Evolutionary conservation across 1,284 basidiomycete species (phyloP).

Genomic region (Pascua sp.): DNA sequence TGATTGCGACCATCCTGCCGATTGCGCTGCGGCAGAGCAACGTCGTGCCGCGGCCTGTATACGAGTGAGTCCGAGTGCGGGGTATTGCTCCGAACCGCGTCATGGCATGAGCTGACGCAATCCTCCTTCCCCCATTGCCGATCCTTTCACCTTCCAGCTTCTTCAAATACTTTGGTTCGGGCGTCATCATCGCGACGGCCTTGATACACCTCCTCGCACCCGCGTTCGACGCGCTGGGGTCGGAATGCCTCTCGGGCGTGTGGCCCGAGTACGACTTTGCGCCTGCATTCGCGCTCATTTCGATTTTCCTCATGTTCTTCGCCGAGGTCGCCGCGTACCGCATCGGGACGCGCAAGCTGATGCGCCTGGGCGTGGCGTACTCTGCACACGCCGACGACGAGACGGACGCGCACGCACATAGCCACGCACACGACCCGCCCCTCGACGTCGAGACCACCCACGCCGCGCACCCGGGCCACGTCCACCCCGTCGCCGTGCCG

Average conservation of each 20-base stretch:
- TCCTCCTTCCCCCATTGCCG: background rate
- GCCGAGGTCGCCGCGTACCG: constrained; percentile 80
- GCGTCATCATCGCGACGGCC: constrained; percentile 88
- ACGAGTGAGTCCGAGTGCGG: constrained; percentile 60
- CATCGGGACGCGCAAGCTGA: constrained; percentile 44
- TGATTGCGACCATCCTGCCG: constrained; percentile 72
- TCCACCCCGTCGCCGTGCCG: constrained; percentile 19
- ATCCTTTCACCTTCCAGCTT: constrained; percentile 54
- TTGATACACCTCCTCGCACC: constrained; percentile 83
- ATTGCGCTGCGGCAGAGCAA: constrained; percentile 64
- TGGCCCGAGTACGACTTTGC: constrained; percentile 79
- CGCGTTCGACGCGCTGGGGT: constrained; percentile 66
- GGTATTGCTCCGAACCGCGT: background rate
- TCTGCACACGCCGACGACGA: constrained; percentile 53
- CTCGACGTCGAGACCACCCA: constrained; percentile 28
- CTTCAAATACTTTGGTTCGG: constrained; percentile 92
- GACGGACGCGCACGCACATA: constrained; percentile 59
- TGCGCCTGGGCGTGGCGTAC: constrained; percentile 38
- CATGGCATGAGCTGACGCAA: background rate
- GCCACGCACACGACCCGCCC: constrained; percentile 62
- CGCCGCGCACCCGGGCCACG: constrained; percentile 14
- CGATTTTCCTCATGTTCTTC: constrained; percentile 79
- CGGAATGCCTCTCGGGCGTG: constrained; percentile 64
- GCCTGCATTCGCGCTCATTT: constrained; percentile 70
- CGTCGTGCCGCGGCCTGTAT: constrained; percentile 63